Conservation (phyloP, 352 stramenopile genomes). For the Phytophthora aleatoria region DNA sequence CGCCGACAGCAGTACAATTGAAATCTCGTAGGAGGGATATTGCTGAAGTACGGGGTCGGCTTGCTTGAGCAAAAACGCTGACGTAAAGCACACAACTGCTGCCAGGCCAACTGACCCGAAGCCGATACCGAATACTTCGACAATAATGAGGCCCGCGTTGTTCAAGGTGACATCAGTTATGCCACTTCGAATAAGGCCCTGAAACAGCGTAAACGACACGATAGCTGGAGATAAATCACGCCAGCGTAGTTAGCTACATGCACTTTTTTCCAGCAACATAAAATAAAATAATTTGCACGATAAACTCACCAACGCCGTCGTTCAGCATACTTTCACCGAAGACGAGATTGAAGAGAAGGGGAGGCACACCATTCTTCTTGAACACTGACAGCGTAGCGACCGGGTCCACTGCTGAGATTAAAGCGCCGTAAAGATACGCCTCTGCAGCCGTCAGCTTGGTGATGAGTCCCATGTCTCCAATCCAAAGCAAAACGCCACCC, state of each 20-base stretch:
- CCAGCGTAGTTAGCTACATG: slow-evolving; percentile 6
- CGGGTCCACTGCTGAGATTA: slow-evolving; percentile 94
- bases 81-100: slow-evolving; percentile 74
- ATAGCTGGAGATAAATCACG: slow-evolving; percentile 53
- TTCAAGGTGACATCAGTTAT: slow-evolving; percentile 75
- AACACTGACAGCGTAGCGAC: slow-evolving; percentile 94
- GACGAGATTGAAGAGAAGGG: slow-evolving; percentile 94
- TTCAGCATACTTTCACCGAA: slow-evolving; percentile 97
- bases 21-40: slow-evolving; percentile 89
- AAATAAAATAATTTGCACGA: slow-evolving; percentile 19
- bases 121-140: slow-evolving; percentile 83
- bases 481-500: slow-evolving; percentile 72
- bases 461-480: slow-evolving; percentile 71
- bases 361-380: slow-evolving; percentile 87
- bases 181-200: slow-evolving; percentile 76
- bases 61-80: slow-evolving; percentile 83
- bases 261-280: neutral
- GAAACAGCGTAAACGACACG: slow-evolving; percentile 83
- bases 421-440: slow-evolving; percentile 90
- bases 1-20: slow-evolving; percentile 80
- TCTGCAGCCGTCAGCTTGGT: slow-evolving; percentile 89
- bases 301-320: slow-evolving; percentile 84
- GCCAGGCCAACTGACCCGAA: slow-evolving; percentile 81
- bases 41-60: slow-evolving; percentile 71
- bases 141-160: slow-evolving; percentile 75